These are phyloP conservation scores for Neostapfia colusana DNA, from an alignment of 176 grass and related monocot species.

Conservation along the genomic window DNA sequence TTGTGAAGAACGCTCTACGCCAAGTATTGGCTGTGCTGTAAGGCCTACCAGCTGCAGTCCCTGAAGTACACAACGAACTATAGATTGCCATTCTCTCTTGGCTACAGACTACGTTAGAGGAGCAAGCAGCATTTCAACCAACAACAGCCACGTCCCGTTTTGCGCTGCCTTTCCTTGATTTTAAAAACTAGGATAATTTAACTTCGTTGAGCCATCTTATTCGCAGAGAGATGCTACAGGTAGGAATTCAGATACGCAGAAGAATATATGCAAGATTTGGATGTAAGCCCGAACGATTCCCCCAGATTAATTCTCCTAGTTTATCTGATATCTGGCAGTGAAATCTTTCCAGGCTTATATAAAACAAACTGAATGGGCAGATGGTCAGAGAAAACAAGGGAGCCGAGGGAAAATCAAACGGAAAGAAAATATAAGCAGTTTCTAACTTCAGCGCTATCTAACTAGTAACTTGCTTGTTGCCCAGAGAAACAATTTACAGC, in stretches of 20 bases:
- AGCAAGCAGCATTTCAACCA: background rate
- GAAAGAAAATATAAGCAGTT: background rate
- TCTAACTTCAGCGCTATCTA: background rate
- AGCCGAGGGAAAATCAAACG: too few relatives aligned
- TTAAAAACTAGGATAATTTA: background rate
- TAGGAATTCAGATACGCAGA: slow-evolving; percentile 18
- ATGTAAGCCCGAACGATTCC: slow-evolving; percentile 4
- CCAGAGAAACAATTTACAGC: background rate
- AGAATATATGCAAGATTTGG: slow-evolving; percentile 43
- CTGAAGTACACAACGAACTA: background rate
- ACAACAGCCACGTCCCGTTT: background rate
- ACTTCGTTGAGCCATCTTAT: slow-evolving; percentile 20
- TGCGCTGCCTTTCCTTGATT: background rate
- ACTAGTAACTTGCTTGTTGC: background rate
- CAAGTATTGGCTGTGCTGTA: background rate
- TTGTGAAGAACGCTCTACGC: background rate
- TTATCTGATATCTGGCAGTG: background rate
- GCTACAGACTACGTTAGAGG: background rate
- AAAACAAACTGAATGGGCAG: background rate
- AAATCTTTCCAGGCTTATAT: slow-evolving; percentile 18
- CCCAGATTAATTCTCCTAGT: background rate
- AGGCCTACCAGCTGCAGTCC: background rate
- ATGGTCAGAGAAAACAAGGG: background rate
- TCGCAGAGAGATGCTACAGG: slow-evolving; percentile 6
- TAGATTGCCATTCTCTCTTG: background rate